Evolutionary conservation across 768 basidiomycete genomes (phyloP), one percentile per base, ranked within the genome.

Genomic region (Serendipita sp.): DNA sequence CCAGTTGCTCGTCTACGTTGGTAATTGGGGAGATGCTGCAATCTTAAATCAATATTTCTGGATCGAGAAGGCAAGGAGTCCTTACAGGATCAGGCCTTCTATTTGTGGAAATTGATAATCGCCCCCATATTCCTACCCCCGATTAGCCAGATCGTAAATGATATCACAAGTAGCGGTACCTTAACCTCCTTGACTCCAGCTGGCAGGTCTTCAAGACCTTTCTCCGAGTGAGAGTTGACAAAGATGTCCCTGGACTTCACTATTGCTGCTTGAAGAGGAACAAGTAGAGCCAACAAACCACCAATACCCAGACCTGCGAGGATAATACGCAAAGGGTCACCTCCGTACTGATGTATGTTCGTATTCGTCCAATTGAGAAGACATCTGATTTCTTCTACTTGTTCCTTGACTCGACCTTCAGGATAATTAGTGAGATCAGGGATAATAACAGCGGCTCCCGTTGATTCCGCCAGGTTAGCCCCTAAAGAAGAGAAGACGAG

Each of bases 41-140:
- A 11, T 44, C 3, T 13, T n/a, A 18, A n/a, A 46, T 13, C 34
- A 41, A 4, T 18, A 3, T 41, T 2, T 16, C 13, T 37, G 41
- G 34, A 62, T 30, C 24, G 24, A 24, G 24, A 24, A 24, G 24
- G 18, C 8, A 30, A 30, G 47, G 56, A 38, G 8, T 15, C 28
- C 68, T 53, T 48, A 69, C 69, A 70, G n/a, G n/a, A 70, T 68
- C 30, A 70, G 51, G 3, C 69, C 69, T 24, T 65, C 63, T 18
- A 70, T 45, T n/a, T 47, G 28, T 3, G 69, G 69, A 13, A 67
- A 30, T 34, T 32, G 15, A 45, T 68, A 60, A 16, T 67, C 65
- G 2, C 53, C 35, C 18, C 63, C 68, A 37, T 70, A 70, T 30
- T 60, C 56, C 56, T 60, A 30, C 34, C 28, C 7, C 8, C 8